These are phyloP conservation scores for Stellera chamaejasme DNA, from an alignment of 345 rosid genomes.

Conservation along the genomic window DNA sequence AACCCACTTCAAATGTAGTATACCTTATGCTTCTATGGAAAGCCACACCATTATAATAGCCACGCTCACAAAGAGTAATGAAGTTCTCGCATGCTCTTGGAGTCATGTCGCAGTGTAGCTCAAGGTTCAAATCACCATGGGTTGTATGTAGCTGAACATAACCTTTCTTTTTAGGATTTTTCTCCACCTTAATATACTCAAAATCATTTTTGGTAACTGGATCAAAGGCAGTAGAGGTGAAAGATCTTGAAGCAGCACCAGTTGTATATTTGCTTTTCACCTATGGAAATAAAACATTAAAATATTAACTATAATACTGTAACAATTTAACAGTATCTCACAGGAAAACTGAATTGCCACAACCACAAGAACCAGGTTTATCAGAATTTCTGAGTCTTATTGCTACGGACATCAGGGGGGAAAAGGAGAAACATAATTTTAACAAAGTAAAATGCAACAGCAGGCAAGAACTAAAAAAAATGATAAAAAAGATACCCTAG, in stretches of 20 bases:
- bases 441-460: not conserved
- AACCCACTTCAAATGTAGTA: not conserved
- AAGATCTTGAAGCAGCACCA: constrained; percentile 95
- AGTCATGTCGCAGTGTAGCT: constrained; percentile 86
- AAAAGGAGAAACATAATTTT: not conserved
- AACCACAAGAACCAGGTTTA: no score
- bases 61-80: constrained; percentile 74
- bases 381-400: no score
- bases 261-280: constrained; percentile 84
- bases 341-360: no score
- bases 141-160: constrained; percentile 86
- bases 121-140: constrained; percentile 88
- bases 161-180: constrained; percentile 93
- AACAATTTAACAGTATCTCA: constrained; percentile 1
- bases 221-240: constrained; percentile 82
- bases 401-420: no score
- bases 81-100: constrained; percentile 93
- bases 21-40: constrained; percentile 83
- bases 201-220: constrained; percentile 85
- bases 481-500: constrained; percentile 3
- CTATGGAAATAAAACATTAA: constrained; percentile 29
- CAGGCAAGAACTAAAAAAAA: not conserved
- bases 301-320: not conserved
- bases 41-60: constrained; percentile 73
- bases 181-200: constrained; percentile 82